Evolutionary conservation across 371 early-diverging fungal genomes (phyloP).

Genomic region (Mucor saturninus): DNA sequence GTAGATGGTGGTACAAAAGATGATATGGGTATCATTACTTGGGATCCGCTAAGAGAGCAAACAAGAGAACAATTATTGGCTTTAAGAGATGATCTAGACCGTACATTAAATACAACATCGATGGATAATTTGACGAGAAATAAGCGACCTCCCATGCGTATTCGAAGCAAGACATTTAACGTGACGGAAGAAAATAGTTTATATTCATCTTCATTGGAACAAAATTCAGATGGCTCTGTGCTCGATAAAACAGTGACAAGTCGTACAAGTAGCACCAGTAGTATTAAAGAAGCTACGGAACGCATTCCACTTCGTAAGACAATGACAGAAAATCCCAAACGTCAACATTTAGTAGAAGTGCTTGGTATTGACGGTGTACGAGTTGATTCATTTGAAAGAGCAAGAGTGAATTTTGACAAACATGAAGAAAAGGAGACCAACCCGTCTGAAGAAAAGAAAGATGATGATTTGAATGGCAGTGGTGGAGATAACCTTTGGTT

Average conservation of each 20-base stretch:
- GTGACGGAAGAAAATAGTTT: background rate
- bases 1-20: background rate
- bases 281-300: background rate
- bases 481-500: conserved; percentile 26
- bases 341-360: conserved; percentile 49
- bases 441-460: background rate
- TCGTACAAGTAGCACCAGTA: conserved; percentile 5
- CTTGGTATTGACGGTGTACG: conserved; percentile 48
- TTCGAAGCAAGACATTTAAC: conserved; percentile 17
- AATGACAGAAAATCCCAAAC: conserved; percentile 16
- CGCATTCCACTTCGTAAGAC: conserved; percentile 14
- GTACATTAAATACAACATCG: conserved; percentile 6
- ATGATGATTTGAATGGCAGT: background rate
- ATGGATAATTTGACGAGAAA: background rate
- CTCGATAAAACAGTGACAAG: background rate
- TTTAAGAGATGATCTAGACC: conserved; percentile 32
- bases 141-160: conserved; percentile 16
- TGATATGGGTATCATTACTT: conserved; percentile 30
- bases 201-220: conserved; percentile 8
- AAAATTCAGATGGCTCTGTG: conserved; percentile 18
- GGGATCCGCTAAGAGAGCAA: conserved; percentile 41
- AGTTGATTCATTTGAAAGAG: conserved; percentile 27
- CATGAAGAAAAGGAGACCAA: background rate
- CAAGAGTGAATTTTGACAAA: conserved; percentile 6
- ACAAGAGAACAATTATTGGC: conserved; percentile 32